A percentile compares a stretch with the other conserved stretches of the same genome.
Evolutionary conservation across 805 yeast genomes (phyloP).

Genomic region (Metschnikowia aberdeeniae): DNA sequence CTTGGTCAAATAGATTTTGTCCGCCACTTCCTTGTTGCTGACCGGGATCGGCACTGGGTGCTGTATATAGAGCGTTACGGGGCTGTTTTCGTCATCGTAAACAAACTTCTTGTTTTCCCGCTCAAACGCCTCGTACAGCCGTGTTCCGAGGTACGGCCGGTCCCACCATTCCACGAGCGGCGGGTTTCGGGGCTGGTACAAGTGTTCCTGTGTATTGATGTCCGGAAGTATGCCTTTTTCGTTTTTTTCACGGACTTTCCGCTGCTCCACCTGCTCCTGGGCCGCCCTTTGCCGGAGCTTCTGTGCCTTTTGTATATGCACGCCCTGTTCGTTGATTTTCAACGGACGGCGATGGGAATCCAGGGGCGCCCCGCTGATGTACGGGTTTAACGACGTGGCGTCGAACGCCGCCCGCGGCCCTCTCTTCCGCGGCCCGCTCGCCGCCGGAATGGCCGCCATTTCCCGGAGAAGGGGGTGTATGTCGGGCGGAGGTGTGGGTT

Average conservation of each 20-base stretch:
- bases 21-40: slow-evolving; percentile 21
- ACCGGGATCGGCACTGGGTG: slow-evolving; percentile 72
- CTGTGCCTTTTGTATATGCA: slow-evolving; percentile 52
- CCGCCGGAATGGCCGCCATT: slow-evolving; percentile 23
- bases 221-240: slow-evolving; percentile 50
- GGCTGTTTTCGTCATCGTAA: slow-evolving; percentile 38
- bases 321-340: slow-evolving; percentile 59
- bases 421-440: slow-evolving; percentile 29
- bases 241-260: slow-evolving; percentile 30
- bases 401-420: slow-evolving; percentile 29
- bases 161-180: slow-evolving; percentile 93
- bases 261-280: slow-evolving; percentile 13
- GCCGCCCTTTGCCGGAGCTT: slow-evolving; percentile 40
- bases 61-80: slow-evolving; percentile 68
- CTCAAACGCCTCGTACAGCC: slow-evolving; percentile 33
- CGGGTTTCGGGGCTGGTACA: slow-evolving; percentile 45
- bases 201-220: slow-evolving; percentile 50
- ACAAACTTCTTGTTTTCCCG: slow-evolving; percentile 17
- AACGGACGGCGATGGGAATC: slow-evolving; percentile 31
- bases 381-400: slow-evolving; percentile 35
- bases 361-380: slow-evolving; percentile 24
- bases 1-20: slow-evolving; percentile 64
- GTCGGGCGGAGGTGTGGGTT: neutral
- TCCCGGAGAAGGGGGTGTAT: slow-evolving; percentile 36
- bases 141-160: slow-evolving; percentile 44